Evolutionary conservation across 345 rosid genomes (phyloP), one percentile per base, ranked within the genome.

Genomic region (Lepidium africanum): DNA sequence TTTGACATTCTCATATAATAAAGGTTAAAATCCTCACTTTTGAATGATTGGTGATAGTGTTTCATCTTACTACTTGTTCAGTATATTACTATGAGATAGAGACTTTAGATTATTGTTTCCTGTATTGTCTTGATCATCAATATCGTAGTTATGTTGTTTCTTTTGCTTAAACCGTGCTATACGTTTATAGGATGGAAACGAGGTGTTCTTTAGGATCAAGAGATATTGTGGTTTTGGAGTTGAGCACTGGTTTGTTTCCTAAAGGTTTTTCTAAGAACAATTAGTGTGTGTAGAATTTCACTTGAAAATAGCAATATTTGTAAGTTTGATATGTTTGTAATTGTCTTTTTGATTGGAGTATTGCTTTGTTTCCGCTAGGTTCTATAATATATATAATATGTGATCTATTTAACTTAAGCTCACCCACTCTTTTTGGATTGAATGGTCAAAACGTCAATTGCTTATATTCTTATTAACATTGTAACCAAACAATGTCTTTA

Each of bases 191-290:
- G 96, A 89, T 75, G 98, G 96, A 6, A 89, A 79, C 45, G 98
- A 87, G 54, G 95, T 92, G 0, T 87, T 87, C 78, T 92, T 87
- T 63, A 89, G 89, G 83, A 87, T 92, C 77, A 89, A 85, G 75
- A 86, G 92, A 79, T 17, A 14, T 42, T 33, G 43, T 67, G n/a
- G 2, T 9, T 12, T 9, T 5, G 9, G 10, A 14, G 48, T 43
- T 43, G 17, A 17, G 53, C 10, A 46, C 17, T 32, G 42, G 42
- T 62, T 36, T 47, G 13, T 17, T 63, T 13, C 54, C 25, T 32
- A 16, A 1, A 16, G 46, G 3, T 13, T 19, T 23, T 63, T 35
- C 3, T 36, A 19, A 10, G 36, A 36, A 12, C n/a, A 36, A 47
- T 32, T 7, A 19, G 17, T 45, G 10, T 25, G 1, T 61, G 16